These are phyloP conservation scores for Asparagopsis taxiformis DNA, from an alignment of 31 red algal genomes.

Conservation along the genomic window DNA sequence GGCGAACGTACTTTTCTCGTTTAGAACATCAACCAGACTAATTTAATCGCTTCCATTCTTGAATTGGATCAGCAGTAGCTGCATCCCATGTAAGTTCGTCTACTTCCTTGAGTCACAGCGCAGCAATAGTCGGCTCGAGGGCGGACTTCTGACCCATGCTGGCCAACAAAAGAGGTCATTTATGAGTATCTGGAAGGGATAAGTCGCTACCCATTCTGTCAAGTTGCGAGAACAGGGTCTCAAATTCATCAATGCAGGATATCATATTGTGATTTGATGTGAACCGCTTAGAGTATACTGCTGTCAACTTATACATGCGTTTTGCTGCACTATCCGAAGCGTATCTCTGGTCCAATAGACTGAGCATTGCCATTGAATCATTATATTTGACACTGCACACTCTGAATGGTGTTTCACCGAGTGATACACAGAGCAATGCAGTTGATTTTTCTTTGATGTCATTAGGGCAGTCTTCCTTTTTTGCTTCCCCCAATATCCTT, in stretches of 20 bases:
- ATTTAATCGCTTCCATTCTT: constrained; percentile 4
- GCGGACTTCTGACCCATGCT: not conserved
- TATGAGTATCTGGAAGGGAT: not conserved
- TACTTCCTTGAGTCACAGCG: not conserved
- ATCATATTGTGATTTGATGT: not conserved
- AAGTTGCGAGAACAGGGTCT: constrained; percentile 1
- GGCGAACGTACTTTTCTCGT: not conserved
- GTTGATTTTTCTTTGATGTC: constrained; percentile 5
- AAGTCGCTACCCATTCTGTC: constrained; percentile 2
- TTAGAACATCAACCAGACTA: not conserved
- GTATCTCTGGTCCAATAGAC: too few relatives aligned
- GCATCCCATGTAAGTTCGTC: not conserved
- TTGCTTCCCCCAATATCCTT: too few relatives aligned
- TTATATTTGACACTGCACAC: not conserved
- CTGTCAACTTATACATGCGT: not conserved
- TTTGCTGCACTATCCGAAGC: not conserved
- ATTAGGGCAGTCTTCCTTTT: too few relatives aligned
- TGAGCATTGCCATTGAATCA: too few relatives aligned
- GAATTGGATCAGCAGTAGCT: constrained; percentile 1
- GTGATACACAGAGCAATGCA: not conserved
- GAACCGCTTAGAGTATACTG: too few relatives aligned
- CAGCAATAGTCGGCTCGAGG: not conserved
- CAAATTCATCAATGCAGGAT: constrained; percentile 8
- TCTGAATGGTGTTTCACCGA: not conserved
- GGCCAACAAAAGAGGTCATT: constrained; percentile 1